Evolutionary conservation across 192 early-diverging fungal species (phyloP), one percentile per base, ranked within the genome.

Genomic region (Coemansia sp.): DNA sequence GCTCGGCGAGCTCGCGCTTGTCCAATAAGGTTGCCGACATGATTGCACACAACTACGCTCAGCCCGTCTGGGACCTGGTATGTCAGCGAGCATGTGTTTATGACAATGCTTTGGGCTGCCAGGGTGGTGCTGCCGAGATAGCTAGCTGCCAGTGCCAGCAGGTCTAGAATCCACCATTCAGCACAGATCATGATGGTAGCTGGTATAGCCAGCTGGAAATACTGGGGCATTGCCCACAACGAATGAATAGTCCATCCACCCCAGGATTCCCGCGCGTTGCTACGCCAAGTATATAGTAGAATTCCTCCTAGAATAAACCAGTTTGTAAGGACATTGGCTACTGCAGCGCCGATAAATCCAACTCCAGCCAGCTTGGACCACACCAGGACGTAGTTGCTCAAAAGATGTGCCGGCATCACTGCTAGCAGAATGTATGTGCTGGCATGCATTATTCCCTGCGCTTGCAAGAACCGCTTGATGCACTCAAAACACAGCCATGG

Each of bases 391-490:
- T 90, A 96, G 70, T 88, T 93, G 54, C 88, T 62, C 19, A 86
- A 51, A 0, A 89, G 62, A 59, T 93, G 92, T 43, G 93, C 47
- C 6, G 89, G 90, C 20, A 87, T 55, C 3, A 84, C 84, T 41
- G 87, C 68, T 18, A 87, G 42, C 23, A 93, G 78, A 15, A 94
- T 82, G 51, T 79, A 81, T 23, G 93, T 90, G 33, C 80, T 82
- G 1, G 89, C 91, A 23, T 87, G 81, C 96, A 98, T 94, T 62
- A 87, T 87, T 53, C 88, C 94, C 79, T 98, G 95, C 0, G 87
- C 86, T 60, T 95, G 91, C 19, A 96, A 75, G 59, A 82, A 96
- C 53, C 91, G 83, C 63, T 92, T 90, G 44, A 93, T 61, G 63
- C 88, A 90, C 54, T 96, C 93, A 81, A 89, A 88, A 15, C 83